Base-by-base conservation (phyloP, 192 early-diverging fungal species). In the Tieghemiomyces parasiticus region DNA sequence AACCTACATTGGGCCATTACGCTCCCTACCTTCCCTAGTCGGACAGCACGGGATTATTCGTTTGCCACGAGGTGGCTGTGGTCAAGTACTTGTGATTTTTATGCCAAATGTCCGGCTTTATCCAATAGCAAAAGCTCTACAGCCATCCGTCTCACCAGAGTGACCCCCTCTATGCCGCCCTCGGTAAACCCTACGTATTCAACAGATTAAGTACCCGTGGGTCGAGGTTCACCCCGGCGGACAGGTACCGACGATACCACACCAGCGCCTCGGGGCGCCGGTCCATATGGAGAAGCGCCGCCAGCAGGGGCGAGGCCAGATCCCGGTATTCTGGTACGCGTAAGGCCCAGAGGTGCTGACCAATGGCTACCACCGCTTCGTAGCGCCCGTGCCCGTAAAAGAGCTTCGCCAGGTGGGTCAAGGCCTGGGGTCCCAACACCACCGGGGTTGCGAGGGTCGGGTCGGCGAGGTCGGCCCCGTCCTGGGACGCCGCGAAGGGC, bases 201-300 rank as follows among this genome's bases (percentile, higher is more conserved):
- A 54, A 30, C 32, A 31, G 52, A 30, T 54, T 30, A 54, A 54
- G 20, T 20, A 54, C 52, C 26, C n/a, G 28, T 16, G 52, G 19
- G 28, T 54, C 52, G 12, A 54, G 19, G 24, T n/a, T 30, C 20
- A 54, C 32, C 32, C 52, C 52, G 10, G 28, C 19, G 14, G 9
- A 20, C 32, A 54, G 13, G 20, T 31, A 54, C 52, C n/a, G 32
- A 8, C 52, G 52, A 30, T 54, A 54, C 52, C 52, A 54, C 1
- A n/a, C 9, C 28, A 54, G 32, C 2, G 52, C 52, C 1, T 54
- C 29, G 29, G 28, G n/a, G 26, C 32, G 28, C 32, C 32, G 52
- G 28, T 12, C 24, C 2, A 54, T n/a, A 16, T 54, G 32, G 20
- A 54, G 52, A 54, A 32, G 32, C 52, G 52, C n/a, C 22, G 29